These are phyloP conservation scores for Chaetomium fimeti DNA, from an alignment of 495 filamentous ascomycete species.

Conservation along the genomic window DNA sequence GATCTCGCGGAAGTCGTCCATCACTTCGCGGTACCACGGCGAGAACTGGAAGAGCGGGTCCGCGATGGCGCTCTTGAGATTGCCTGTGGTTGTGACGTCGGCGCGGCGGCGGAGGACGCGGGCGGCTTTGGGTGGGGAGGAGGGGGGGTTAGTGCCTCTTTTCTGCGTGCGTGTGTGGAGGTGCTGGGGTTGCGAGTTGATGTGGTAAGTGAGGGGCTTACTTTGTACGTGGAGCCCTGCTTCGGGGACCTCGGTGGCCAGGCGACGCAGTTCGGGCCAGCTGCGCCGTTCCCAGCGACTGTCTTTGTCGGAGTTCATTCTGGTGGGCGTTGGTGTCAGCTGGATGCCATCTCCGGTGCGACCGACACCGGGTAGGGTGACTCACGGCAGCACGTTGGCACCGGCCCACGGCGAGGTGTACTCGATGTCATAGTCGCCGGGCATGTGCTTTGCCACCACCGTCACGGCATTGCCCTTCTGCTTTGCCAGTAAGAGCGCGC, in stretches of 20 bases:
- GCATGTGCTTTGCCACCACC: conserved; percentile 93
- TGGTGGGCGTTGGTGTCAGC: conserved; percentile 1
- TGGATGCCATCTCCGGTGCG: not conserved
- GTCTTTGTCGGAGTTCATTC: conserved; percentile 36
- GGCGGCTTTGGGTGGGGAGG: no score
- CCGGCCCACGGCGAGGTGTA: conserved; percentile 96
- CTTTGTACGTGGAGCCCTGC: conserved; percentile 88
- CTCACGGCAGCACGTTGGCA: conserved; percentile 84
- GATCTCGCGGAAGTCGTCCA: conserved; percentile 67
- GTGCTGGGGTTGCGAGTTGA: no score
- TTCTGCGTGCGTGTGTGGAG: no score
- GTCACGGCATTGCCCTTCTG: conserved; percentile 67
- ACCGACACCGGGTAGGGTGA: not conserved
- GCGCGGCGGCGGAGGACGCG: conserved; percentile 45
- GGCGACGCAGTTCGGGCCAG: conserved; percentile 62
- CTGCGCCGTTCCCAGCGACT: conserved; percentile 63
- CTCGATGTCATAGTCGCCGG: conserved; percentile 95
- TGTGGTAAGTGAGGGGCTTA: conserved; percentile 25
- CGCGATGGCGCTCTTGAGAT: conserved; percentile 35
- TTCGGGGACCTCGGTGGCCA: conserved; percentile 73
- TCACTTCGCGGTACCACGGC: conserved; percentile 80
- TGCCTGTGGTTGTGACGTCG: conserved; percentile 31
- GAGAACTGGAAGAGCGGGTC: conserved; percentile 62
- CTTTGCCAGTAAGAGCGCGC: conserved; percentile 76
- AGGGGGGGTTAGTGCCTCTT: no score